phyloP scores from a whole-genome alignment of 768 basidiomycete species.

The Lactarius tabidus region DNA sequence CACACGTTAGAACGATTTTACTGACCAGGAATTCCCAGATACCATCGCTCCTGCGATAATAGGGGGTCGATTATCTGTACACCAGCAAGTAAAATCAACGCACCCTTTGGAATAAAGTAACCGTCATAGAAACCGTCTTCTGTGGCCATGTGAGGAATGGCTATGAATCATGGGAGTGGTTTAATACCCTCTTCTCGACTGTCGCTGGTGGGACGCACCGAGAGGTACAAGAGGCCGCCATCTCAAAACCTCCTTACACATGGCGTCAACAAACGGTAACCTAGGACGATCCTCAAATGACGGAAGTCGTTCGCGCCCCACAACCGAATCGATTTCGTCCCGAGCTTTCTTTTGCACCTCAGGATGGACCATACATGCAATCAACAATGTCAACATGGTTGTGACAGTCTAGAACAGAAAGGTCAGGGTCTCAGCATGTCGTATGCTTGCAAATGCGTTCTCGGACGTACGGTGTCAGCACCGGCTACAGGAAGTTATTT shows the following conservation, averaged over 20 bases:
- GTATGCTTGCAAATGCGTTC: neutral
- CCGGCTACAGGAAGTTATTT: neutral
- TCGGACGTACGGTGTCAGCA: neutral
- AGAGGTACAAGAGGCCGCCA: slow-evolving; percentile 4
- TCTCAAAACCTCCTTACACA: slow-evolving; percentile 1
- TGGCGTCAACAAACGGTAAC: neutral
- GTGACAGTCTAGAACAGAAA: slow-evolving; percentile 2
- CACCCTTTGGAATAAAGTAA: neutral
- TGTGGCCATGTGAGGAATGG: neutral
- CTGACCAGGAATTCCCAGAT: neutral
- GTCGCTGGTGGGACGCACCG: neutral
- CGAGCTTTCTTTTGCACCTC: neutral
- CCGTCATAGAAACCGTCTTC: neutral
- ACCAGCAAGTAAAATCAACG: neutral
- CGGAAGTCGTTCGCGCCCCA: slow-evolving; percentile 25
- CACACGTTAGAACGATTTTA: neutral
- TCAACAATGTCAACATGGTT: neutral
- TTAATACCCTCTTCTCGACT: neutral
- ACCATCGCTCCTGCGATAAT: neutral
- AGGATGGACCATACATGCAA: no score
- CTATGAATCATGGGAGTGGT: neutral
- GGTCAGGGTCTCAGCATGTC: neutral
- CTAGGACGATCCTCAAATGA: slow-evolving; percentile 2
- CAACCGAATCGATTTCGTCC: slow-evolving; percentile 26
- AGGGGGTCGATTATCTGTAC: neutral